Evolutionary conservation across 1,139 yeast genomes (phyloP).

Genomic region (Scheffersomyces insectosa): DNA sequence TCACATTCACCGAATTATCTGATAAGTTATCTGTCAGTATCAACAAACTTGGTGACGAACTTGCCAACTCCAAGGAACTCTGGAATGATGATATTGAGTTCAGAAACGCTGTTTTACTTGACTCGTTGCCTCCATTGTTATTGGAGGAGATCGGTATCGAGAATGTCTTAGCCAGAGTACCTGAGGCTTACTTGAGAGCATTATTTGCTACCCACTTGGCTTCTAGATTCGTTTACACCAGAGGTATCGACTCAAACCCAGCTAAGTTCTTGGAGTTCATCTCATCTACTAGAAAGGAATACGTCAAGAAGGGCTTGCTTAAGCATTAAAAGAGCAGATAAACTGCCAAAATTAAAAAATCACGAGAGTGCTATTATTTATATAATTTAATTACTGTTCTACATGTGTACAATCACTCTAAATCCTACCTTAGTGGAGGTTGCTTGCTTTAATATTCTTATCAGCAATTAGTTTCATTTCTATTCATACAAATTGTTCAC

Average conservation of each 20-base stretch:
- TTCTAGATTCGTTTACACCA: slow-evolving; percentile 82
- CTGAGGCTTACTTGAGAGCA: slow-evolving; percentile 84
- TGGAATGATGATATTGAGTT: slow-evolving; percentile 81
- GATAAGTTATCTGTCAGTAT: slow-evolving; percentile 85
- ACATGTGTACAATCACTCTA: too few relatives aligned
- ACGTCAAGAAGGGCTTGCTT: slow-evolving; percentile 31
- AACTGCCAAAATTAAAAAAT: too few relatives aligned
- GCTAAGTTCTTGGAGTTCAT: slow-evolving; percentile 80
- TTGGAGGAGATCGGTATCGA: slow-evolving; percentile 76
- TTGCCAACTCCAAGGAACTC: slow-evolving; percentile 76
- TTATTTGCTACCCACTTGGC: slow-evolving; percentile 90
- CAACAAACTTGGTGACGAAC: slow-evolving; percentile 86
- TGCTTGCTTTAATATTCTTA: too few relatives aligned
- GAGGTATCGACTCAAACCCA: slow-evolving; percentile 82
- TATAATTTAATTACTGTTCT: too few relatives aligned
- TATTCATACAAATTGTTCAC: too few relatives aligned
- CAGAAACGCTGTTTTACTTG: slow-evolving; percentile 73
- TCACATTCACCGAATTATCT: slow-evolving; percentile 75
- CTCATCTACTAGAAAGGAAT: slow-evolving; percentile 45
- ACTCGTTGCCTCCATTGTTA: slow-evolving; percentile 78
- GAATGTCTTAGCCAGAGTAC: slow-evolving; percentile 72
- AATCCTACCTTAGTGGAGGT: too few relatives aligned
- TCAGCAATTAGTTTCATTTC: too few relatives aligned
- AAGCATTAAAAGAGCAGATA: slow-evolving; percentile 4
- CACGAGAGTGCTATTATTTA: too few relatives aligned